A percentile compares a stretch with the other conserved stretches of the same genome.
These are phyloP conservation scores for Debaryomyces sp. DNA, from an alignment of 1,139 yeast species.

Conservation along the genomic window DNA sequence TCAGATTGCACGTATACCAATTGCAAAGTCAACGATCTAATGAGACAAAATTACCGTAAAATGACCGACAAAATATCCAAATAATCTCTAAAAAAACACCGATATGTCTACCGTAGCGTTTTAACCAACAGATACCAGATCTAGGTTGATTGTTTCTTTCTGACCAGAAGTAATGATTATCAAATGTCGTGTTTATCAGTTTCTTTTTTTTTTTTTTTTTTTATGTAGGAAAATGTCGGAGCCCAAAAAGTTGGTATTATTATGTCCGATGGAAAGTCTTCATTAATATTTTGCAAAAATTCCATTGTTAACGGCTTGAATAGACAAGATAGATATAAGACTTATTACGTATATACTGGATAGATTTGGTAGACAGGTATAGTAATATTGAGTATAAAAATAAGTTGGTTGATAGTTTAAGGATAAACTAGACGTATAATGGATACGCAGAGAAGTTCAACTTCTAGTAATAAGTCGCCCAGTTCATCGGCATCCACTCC, in stretches of 20 bases:
- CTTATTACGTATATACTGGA: background rate
- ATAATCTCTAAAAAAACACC: background rate
- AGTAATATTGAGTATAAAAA: background rate
- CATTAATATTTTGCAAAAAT: background rate
- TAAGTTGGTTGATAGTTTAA: background rate
- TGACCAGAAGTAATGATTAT: background rate
- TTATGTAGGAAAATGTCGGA: constrained; percentile 5
- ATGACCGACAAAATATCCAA: background rate
- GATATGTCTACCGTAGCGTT: background rate
- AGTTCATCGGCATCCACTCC: constrained; percentile 4
- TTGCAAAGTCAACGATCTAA: background rate
- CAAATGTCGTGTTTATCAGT: constrained; percentile 6
- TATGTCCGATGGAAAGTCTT: too few relatives aligned
- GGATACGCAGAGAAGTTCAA: constrained; percentile 6
- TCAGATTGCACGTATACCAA: background rate
- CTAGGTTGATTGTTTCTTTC: background rate
- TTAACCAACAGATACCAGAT: background rate
- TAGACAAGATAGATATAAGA: background rate
- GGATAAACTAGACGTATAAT: background rate
- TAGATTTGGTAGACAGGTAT: background rate
- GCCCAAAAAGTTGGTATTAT: background rate
- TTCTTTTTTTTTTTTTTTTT: constrained; percentile 1
- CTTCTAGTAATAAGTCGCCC: constrained; percentile 5
- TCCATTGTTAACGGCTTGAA: background rate
- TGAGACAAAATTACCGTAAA: too few relatives aligned